phyloP scores from a whole-genome alignment of 2,329 filamentous ascomycete species.

The Colletotrichum horii region DNA sequence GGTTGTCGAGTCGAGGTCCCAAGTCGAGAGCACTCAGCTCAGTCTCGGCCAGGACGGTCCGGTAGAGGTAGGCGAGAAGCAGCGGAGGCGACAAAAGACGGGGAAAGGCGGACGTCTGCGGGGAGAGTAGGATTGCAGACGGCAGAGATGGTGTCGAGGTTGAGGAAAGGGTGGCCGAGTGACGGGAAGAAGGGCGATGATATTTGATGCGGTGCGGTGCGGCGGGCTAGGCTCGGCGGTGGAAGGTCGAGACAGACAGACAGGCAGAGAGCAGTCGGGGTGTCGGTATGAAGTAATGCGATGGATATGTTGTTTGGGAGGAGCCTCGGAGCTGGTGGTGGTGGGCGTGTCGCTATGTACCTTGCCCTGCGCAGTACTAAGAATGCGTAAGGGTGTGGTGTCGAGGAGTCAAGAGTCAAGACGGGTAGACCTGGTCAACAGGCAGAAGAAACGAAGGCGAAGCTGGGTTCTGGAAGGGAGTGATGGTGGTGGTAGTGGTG shows the following conservation, averaged over 20 bases:
- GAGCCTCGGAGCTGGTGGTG: neutral
- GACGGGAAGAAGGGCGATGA: neutral
- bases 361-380: neutral
- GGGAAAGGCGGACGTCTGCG: neutral
- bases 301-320: neutral
- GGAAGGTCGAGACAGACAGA: neutral
- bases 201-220: neutral
- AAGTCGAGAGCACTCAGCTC: neutral
- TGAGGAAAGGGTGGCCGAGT: neutral
- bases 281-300: constrained; percentile 19
- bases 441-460: constrained; percentile 19
- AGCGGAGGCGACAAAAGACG: neutral
- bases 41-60: neutral
- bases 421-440: constrained; percentile 18
- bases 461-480: neutral
- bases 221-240: neutral
- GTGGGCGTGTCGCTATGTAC: neutral
- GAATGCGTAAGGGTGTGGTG: neutral
- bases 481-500: neutral
- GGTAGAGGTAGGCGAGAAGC: neutral
- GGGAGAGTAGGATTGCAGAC: neutral
- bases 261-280: neutral
- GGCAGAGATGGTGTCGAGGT: neutral
- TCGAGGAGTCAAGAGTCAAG: constrained; percentile 8
- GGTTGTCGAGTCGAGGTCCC: neutral